These are phyloP conservation scores for Aspergillus sp. DNA, from an alignment of 2,329 filamentous ascomycete species.

Conservation along the genomic window DNA sequence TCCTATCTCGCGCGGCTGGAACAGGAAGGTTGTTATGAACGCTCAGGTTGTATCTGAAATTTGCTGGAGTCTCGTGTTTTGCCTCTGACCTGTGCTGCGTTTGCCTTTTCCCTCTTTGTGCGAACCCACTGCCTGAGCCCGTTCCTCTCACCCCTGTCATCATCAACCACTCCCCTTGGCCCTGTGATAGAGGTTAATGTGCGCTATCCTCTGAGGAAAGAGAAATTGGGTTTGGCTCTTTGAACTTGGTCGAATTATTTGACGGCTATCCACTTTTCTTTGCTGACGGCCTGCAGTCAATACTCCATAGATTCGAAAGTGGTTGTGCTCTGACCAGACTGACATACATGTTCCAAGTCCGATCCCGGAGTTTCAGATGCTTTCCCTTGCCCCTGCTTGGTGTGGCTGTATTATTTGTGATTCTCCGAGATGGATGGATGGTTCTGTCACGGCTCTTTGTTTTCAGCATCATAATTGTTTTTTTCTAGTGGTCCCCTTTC, in stretches of 20 bases:
- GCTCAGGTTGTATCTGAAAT: conserved; percentile 9
- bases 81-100: conserved; percentile 8
- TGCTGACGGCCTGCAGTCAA: conserved; percentile 18
- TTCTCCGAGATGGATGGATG: neutral
- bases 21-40: conserved; percentile 6
- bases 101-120: conserved; percentile 17
- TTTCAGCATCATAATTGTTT: neutral
- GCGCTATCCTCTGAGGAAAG: neutral
- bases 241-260: neutral
- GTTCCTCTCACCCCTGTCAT: neutral
- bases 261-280: conserved; percentile 5
- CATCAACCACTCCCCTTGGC: neutral
- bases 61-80: neutral
- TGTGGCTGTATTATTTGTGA: neutral
- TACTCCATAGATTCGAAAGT: neutral
- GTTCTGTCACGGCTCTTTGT: neutral
- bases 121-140: conserved; percentile 10
- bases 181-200: neutral
- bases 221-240: neutral
- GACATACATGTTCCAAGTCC: conserved; percentile 19
- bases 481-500: neutral
- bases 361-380: conserved; percentile 28
- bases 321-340: neutral
- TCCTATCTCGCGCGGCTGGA: neutral
- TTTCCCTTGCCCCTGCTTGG: conserved; percentile 18